Conservation (phyloP, 345 rosid genomes). For the Citrus glauca region DNA sequence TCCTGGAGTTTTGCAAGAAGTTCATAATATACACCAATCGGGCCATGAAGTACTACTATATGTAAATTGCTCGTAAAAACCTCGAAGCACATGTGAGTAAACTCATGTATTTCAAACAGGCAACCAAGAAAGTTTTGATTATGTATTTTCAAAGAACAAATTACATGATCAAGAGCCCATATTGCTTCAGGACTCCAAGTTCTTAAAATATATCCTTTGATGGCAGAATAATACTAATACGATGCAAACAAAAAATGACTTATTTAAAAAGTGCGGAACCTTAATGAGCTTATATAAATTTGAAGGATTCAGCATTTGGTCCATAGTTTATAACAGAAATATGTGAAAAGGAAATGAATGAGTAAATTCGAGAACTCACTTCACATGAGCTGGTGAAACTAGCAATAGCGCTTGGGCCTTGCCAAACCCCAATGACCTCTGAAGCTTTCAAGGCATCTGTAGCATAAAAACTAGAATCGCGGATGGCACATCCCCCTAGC, state of each 20-base stretch:
- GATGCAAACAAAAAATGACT: neutral
- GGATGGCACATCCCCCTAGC: conserved; percentile 80
- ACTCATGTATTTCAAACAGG: neutral
- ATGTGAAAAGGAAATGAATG: neutral
- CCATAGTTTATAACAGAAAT: neutral
- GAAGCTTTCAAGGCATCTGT: conserved; percentile 54
- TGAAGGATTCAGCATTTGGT: neutral
- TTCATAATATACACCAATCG: neutral
- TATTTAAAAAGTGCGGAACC: neutral
- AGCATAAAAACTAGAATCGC: conserved; percentile 81
- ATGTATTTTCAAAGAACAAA: neutral
- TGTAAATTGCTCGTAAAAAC: neutral
- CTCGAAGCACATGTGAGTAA: neutral
- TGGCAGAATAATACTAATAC: neutral
- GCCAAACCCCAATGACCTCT: conserved; percentile 56
- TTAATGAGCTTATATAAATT: neutral
- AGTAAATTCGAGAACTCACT: conserved; percentile 33
- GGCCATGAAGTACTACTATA: neutral
- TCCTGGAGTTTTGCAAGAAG: conserved; percentile 28
- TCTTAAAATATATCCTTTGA: neutral
- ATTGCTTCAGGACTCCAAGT: neutral
- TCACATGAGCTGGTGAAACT: conserved; percentile 29
- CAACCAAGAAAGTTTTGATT: neutral
- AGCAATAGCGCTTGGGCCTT: conserved; percentile 47
- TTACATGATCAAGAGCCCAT: neutral